phyloP scores from a whole-genome alignment of 352 stramenopile species.

The Blastocystis sp. region DNA sequence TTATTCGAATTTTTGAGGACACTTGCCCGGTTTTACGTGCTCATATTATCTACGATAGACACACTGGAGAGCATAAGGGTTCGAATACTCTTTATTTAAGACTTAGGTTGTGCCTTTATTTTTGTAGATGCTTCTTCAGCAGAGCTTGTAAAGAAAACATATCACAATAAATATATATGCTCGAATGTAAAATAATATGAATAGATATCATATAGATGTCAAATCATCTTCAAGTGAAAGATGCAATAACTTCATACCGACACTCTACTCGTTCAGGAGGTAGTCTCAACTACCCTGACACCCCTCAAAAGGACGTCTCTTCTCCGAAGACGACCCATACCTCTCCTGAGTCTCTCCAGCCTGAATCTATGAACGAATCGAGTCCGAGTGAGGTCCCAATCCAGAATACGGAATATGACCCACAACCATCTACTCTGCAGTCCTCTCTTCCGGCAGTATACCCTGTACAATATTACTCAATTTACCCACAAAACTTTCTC shows the following conservation, averaged over 20 bases:
- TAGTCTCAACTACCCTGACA: not conserved
- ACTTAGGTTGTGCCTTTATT: slow-evolving; percentile 35
- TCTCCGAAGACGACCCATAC: not conserved
- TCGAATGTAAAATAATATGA: not conserved
- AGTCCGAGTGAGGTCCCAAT: not conserved
- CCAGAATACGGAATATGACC: not conserved
- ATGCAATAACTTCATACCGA: not conserved
- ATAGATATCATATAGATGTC: not conserved
- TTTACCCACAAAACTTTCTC: not conserved
- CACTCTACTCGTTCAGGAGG: not conserved
- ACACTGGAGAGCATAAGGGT: slow-evolving; percentile 40
- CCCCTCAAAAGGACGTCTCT: not conserved
- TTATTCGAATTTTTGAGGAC: slow-evolving; percentile 2
- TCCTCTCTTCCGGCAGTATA: not conserved
- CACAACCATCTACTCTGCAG: not conserved
- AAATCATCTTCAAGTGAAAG: slow-evolving; percentile 25
- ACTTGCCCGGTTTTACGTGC: not conserved
- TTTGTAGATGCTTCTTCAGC: not conserved
- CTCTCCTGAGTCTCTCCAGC: not conserved
- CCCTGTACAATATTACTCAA: not conserved
- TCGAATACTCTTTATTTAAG: not conserved
- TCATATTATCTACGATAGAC: slow-evolving; percentile 14
- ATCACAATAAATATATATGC: slow-evolving; percentile 42
- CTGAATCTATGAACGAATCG: not conserved
- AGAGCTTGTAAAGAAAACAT: not conserved